Evolutionary conservation across 495 filamentous ascomycete genomes (phyloP).

Genomic region (Bryoglossum gracile): DNA sequence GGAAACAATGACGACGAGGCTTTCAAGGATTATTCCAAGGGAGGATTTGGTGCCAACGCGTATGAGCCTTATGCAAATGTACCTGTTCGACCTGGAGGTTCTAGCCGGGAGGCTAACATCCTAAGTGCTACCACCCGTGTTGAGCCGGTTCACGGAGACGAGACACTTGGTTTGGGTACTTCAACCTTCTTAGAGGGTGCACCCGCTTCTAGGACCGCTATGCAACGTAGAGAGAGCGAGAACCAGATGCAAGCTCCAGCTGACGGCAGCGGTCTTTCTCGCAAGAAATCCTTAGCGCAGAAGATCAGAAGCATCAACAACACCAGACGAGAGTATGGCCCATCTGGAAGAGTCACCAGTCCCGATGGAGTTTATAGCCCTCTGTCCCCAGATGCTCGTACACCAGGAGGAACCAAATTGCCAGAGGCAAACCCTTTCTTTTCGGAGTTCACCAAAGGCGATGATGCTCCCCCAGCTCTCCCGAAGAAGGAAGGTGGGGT

Average conservation of each 20-base stretch:
- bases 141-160: conserved; percentile 73
- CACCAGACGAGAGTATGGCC: conserved; percentile 42
- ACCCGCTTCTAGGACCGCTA: conserved; percentile 75
- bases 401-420: conserved; percentile 30
- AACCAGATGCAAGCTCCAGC: conserved; percentile 33
- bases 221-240: conserved; percentile 69
- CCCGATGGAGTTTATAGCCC: conserved; percentile 35
- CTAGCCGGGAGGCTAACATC: conserved; percentile 37
- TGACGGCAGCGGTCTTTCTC: conserved; percentile 62
- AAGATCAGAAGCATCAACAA: conserved; percentile 65
- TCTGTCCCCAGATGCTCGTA: conserved; percentile 34
- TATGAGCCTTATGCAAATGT: conserved; percentile 29
- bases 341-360: conserved; percentile 46
- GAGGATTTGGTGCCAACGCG: conserved; percentile 23
- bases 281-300: conserved; percentile 92
- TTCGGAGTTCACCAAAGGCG: conserved; percentile 67
- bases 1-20: conserved; percentile 74
- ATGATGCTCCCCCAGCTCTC: conserved; percentile 37
- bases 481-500: conserved; percentile 62
- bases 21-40: conserved; percentile 65
- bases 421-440: conserved; percentile 78
- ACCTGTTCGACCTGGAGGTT: conserved; percentile 26
- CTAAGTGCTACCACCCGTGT: conserved; percentile 45
- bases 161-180: conserved; percentile 80
- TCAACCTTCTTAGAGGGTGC: conserved; percentile 95